Evolutionary conservation across 1,284 basidiomycete genomes (phyloP).

Genomic region (Peniophora sp.): DNA sequence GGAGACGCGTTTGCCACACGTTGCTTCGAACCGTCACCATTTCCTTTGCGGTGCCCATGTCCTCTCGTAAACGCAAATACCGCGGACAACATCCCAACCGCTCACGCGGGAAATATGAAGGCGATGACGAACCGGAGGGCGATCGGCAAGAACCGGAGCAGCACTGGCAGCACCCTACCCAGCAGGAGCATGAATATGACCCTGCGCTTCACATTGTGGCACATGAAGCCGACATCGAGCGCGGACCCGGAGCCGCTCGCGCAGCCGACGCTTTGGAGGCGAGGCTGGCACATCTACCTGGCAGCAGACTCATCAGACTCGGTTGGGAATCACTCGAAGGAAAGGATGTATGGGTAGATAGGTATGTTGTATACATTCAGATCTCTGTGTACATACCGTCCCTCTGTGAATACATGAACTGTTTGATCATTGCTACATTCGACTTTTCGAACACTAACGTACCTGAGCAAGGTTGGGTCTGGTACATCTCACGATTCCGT

Average conservation of each 20-base stretch:
- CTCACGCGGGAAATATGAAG: not conserved
- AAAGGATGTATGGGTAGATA: conserved; percentile 44
- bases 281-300: conserved; percentile 15
- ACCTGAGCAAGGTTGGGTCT: too few relatives aligned
- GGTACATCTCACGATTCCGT: not conserved
- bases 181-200: conserved; percentile 8
- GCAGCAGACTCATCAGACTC: conserved; percentile 41
- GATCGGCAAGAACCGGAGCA: not conserved
- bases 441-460: not conserved
- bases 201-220: conserved; percentile 47
- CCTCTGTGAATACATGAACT: not conserved
- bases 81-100: conserved; percentile 3
- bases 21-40: too few relatives aligned
- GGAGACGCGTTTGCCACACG: too few relatives aligned
- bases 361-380: conserved; percentile 35
- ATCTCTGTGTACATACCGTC: not conserved
- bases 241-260: conserved; percentile 34
- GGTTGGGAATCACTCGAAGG: conserved; percentile 8
- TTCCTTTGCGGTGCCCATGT: not conserved
- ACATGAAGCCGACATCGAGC: conserved; percentile 58
- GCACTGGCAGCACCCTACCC: not conserved
- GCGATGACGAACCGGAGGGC: not conserved
- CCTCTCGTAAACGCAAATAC: conserved; percentile 11
- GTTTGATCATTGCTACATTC: not conserved
- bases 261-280: conserved; percentile 43